Base-by-base conservation (phyloP, 2,329 filamentous ascomycete species). In the Botrytis byssoidea region DNA sequence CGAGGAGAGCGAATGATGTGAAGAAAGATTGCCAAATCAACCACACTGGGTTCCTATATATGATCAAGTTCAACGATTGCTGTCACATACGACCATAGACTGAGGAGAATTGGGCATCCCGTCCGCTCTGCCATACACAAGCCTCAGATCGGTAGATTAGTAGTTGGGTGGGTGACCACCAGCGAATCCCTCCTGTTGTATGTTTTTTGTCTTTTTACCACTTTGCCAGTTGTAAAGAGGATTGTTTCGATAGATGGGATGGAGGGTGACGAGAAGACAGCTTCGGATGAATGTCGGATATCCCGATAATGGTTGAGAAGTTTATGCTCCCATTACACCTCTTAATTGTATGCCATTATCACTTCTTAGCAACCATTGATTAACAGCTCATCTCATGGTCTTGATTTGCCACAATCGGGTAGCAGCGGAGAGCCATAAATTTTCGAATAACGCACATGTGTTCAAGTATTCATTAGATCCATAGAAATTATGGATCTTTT, bases 21-120 rank as follows among this genome's bases (percentile, higher is more conserved):
- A 5, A 46, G 32, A 48, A 14, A 16, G 29, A 35, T n/a, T 18
- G 20, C 6, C 44, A 66, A 20, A 3, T 7, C 22, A 66, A 8
- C 35, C 3, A 9, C 6, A 5, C 6, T 2, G 4, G 16, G 8
- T 18, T 9, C 3, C 10, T 4, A 37, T 66, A 48, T n/a, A 18
- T 3, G 5, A 9, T n/a, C 12, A n/a, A 37, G 16, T 10, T 16
- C 22, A 4, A 1, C 0, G 0, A 0, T 0, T 0, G 0, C 29
- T 37, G 0, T 1, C 44, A 66, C 44, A 66, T 66, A 66, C 44
- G 64, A 66, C 64, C 64, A 66, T 51, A 63, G 60, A 63, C 60
- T 63, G 60, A 63, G 37, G 60, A 42, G 60, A 42, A 63, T 63
- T 64, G 61, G 61, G 61, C 61, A 64, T 64, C 61, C 61, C 61